phyloP scores from a whole-genome alignment of 1,139 yeast genomes.

The Sugiyamaella pinicola region DNA sequence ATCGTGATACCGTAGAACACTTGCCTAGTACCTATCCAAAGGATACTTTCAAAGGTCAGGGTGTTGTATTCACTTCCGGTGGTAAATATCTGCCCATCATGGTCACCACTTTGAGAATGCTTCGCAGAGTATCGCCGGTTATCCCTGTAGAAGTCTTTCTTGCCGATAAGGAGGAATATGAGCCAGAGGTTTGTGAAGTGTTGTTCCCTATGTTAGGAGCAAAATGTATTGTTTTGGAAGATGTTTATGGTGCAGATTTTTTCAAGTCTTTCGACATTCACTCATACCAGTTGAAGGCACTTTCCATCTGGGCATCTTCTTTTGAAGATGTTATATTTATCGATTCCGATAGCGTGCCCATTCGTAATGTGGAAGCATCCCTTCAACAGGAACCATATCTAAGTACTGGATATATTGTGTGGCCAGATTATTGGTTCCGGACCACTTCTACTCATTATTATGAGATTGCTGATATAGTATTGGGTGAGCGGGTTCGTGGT shows the following conservation, averaged over 20 bases:
- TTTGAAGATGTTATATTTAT: constrained; percentile 73
- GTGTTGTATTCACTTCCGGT: constrained; percentile 83
- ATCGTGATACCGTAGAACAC: constrained; percentile 51
- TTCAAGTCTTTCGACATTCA: constrained; percentile 19
- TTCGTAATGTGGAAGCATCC: constrained; percentile 55
- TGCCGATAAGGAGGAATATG: constrained; percentile 71
- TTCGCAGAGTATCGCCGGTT: constrained; percentile 63
- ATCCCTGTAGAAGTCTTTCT: constrained; percentile 79
- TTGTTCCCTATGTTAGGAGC: constrained; percentile 70
- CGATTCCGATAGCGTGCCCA: constrained; percentile 76
- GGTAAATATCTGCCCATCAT: constrained; percentile 76
- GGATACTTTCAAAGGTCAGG: constrained; percentile 53
- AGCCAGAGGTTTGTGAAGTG: constrained; percentile 62
- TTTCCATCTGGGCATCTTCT: constrained; percentile 70
- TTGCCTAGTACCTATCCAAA: constrained; percentile 49
- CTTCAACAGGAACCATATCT: constrained; percentile 58
- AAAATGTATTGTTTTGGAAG: constrained; percentile 34
- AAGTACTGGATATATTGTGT: constrained; percentile 60
- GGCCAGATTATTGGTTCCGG: constrained; percentile 85
- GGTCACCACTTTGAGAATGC: constrained; percentile 61
- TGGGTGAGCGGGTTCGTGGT: constrained; percentile 48
- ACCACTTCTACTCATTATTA: constrained; percentile 68
- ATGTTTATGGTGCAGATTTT: constrained; percentile 19
- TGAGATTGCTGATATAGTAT: constrained; percentile 57
- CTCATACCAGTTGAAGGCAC: constrained; percentile 76